A percentile compares a stretch with the other conserved stretches of the same genome.
phyloP scores from a whole-genome alignment of 176 grass and related monocot species.

The Poa annua region DNA sequence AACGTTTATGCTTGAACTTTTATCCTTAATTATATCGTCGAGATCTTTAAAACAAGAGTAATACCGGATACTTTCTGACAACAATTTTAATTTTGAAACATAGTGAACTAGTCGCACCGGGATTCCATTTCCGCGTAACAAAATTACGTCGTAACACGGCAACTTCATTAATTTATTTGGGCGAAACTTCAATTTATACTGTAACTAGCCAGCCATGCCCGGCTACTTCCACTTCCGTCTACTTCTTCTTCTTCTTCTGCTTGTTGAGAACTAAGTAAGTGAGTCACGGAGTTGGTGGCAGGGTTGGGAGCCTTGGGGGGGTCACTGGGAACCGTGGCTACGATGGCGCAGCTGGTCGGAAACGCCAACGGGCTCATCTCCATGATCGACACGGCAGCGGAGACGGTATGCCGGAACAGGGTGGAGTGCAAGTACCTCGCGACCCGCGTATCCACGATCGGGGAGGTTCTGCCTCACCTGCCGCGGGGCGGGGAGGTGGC shows the following conservation, averaged over 20 bases:
- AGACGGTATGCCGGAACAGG: neutral
- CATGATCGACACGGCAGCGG: neutral
- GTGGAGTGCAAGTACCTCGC: neutral
- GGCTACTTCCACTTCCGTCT: too few species aligned
- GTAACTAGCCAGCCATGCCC: neutral
- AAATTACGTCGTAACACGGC: too few species aligned
- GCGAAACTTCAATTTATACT: neutral
- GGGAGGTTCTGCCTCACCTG: neutral
- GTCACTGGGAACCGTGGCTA: neutral
- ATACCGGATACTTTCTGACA: too few species aligned
- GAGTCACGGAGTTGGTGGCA: neutral
- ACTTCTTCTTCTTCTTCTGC: neutral
- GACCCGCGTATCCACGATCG: neutral
- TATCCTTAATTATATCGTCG: too few species aligned
- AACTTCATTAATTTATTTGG: too few species aligned
- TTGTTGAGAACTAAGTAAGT: neutral
- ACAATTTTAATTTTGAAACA: too few species aligned
- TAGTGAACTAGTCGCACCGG: neutral
- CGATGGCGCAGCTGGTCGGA: neutral
- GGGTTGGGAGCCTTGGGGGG: too few species aligned
- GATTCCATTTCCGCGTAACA: neutral
- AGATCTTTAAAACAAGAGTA: too few species aligned
- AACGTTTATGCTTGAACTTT: too few species aligned
- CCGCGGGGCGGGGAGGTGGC: neutral
- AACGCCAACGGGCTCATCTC: neutral